Evolutionary conservation across 768 basidiomycete genomes (phyloP), one percentile per base, ranked within the genome.

Genomic region (Boletellus sp.): DNA sequence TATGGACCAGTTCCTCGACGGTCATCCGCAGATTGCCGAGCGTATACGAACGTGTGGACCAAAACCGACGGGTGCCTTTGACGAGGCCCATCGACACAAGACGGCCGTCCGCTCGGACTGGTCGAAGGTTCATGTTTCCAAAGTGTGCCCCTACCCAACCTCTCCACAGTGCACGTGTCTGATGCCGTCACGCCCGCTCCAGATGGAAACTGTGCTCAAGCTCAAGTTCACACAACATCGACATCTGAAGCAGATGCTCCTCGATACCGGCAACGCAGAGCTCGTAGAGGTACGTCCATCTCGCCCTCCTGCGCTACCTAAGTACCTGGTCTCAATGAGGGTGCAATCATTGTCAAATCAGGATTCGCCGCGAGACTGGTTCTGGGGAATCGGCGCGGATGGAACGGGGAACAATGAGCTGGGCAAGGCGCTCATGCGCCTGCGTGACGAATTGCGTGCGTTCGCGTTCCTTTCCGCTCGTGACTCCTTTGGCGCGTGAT

Each of bases 311-410:
- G 6, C 16, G 3, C 7, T 13, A 6, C 17, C n/a, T n/a, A n/a
- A n/a, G 13, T 37, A n/a, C 9, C 5, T 20, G 17, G 17, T 31
- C 43, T 42, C 20, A 39, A 50, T 11, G 32, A 46, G 26, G 15
- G 6, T 31, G 22, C 20, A 24, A 23, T 10, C 24, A 15, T 19
- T 12, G 23, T 39, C 17, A 40, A 16, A n/a, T 45, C 55, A 86
- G 84, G 81, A 85, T 65, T 86, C 84, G 10, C 81, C 82, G 56
- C 80, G 81, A 55, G 87, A 89, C 62, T 74, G 83, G 45, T 87
- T 87, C 66, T 89, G 87, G 85, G 87, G 87, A 22, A 64, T 83
- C 54, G 87, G 87, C 6, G 73, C 78, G 22, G 83, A 89, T 61
- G 71, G 79, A 12, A 71, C 74, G 51, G 87, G 87, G 22, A 78